A percentile compares a stretch with the other conserved stretches of the same genome.
phyloP scores from a whole-genome alignment of 164 flowering plant genomes.

The Piper longum region DNA sequence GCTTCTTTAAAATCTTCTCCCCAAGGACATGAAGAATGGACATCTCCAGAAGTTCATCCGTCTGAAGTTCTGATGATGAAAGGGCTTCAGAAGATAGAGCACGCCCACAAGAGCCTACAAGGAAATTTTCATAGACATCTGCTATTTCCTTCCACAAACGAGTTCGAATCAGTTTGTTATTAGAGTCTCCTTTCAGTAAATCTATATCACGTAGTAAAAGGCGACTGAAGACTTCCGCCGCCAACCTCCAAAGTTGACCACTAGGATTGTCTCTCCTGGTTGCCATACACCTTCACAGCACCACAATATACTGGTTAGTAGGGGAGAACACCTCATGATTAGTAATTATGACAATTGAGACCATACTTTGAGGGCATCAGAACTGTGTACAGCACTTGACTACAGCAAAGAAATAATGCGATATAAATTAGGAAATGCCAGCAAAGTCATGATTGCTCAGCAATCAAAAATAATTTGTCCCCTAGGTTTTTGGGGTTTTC shows the following conservation, averaged over 20 bases:
- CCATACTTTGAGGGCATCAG: too few relatives aligned
- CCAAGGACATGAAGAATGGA: conserved; percentile 57
- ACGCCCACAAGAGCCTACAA: conserved; percentile 90
- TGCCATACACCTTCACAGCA: conserved; percentile 63
- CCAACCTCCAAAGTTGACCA: conserved; percentile 77
- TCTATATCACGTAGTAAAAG: conserved; percentile 52
- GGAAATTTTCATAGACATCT: conserved; percentile 79
- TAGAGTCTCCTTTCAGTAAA: conserved; percentile 21
- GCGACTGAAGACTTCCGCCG: conserved; percentile 73
- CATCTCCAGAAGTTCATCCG: conserved; percentile 80
- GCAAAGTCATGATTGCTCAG: too few relatives aligned
- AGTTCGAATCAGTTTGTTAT: conserved; percentile 36
- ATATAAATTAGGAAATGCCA: too few relatives aligned
- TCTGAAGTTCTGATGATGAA: conserved; percentile 32
- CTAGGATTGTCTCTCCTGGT: conserved; percentile 90
- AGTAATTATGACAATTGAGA: too few relatives aligned
- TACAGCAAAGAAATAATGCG: too few relatives aligned
- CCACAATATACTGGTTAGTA: neutral
- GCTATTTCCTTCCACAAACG: conserved; percentile 96
- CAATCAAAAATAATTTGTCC: too few relatives aligned
- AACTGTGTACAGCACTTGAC: too few relatives aligned
- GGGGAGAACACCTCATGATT: too few relatives aligned
- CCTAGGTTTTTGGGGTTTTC: too few relatives aligned
- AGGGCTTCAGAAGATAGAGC: conserved; percentile 60
- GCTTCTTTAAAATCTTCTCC: conserved; percentile 55